These are phyloP conservation scores for Alloteropsis semialata DNA, from an alignment of 176 grass and related monocot genomes.

Conservation along the genomic window DNA sequence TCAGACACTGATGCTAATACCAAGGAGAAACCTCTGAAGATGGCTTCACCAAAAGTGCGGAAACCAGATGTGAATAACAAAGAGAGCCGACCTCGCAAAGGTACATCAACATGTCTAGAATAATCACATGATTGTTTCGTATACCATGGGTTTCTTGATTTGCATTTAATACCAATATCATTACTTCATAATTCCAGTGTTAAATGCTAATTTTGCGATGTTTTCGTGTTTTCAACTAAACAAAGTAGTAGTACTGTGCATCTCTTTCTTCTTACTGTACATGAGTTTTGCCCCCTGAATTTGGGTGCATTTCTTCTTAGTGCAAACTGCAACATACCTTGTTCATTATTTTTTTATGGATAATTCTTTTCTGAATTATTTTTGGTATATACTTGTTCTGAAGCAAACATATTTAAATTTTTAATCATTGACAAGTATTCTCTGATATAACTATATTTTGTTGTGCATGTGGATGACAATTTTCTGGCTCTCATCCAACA, in stretches of 20 bases:
- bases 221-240: neutral
- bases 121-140: neutral
- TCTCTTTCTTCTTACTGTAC: neutral
- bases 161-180: neutral
- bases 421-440: neutral
- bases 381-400: neutral
- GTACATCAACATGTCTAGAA: neutral
- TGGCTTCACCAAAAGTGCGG: conserved; percentile 33
- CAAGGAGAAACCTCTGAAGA: conserved; percentile 38
- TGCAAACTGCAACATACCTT: neutral
- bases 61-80: conserved; percentile 28
- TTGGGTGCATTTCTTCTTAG: neutral
- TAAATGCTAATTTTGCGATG: neutral
- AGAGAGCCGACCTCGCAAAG: conserved; percentile 23
- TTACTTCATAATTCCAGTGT: neutral
- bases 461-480: neutral
- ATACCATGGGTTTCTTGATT: neutral
- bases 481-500: neutral
- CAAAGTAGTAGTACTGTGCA: neutral
- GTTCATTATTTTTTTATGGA: neutral
- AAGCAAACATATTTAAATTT: neutral
- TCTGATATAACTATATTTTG: neutral
- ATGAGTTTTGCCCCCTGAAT: neutral
- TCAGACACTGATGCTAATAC: conserved; percentile 4
- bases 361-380: neutral